Evolutionary conservation across 768 basidiomycete species (phyloP), one percentile per base, ranked within the genome.

Genomic region (Astraeus odoratus): DNA sequence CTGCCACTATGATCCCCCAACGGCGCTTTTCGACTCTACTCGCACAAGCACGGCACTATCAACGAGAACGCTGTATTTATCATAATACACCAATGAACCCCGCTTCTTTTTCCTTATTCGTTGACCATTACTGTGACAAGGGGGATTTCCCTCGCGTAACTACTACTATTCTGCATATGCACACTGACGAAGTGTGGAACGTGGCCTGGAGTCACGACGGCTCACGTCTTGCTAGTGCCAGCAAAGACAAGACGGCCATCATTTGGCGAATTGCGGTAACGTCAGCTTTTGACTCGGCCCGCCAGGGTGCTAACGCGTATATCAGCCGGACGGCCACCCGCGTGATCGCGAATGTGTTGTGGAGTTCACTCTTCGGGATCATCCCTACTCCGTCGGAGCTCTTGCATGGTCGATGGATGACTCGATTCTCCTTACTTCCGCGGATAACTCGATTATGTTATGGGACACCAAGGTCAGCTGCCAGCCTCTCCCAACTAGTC

Each of bases 371-470:
- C 66, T 98, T 43, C 68, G 75, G 30, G 89, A 85, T n/a, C 93
- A 96, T 61, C 71, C 73, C 22, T 85, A 85, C 58, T 60, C 81
- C 8, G 83, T 98, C 3, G 82, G 82, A 36, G 84, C 81, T 54
- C 67, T 99, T 47, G 83, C 92, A 1, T 99, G 95, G 94, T 97
- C 96, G 22, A 73, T 84, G 42, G 91, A 98, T 56, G 92, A 94
- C 57, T 68, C 77, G 16, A 73, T 86, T 51, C 69, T 99, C 48
- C 73, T 96, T 35, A 92, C 91, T 5, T 82, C 85, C 31, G 75
- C 90, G 19, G 93, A 97, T 51, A 72, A 83, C 38, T 63, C 69
- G 39, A 83, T 99, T 62, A 84, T 86, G 67, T 71, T 98, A 57
- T 99, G 93, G 92, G 83, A 95, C 61, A 73, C 83, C 27, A 80